phyloP scores from a whole-genome alignment of 352 stramenopile genomes.

The Globisporangium viniferum region DNA sequence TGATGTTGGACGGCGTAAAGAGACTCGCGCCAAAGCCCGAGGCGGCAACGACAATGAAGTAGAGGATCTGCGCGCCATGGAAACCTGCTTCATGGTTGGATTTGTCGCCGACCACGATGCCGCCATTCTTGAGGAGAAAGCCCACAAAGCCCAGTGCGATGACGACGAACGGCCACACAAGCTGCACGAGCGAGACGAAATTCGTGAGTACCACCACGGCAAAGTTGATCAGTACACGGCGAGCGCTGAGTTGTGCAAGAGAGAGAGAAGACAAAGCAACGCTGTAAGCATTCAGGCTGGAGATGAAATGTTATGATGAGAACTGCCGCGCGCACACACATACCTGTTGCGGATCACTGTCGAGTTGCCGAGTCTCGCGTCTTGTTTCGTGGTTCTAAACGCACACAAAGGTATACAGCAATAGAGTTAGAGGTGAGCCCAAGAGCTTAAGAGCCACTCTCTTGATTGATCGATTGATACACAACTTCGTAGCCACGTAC shows the following conservation, averaged over 20 bases:
- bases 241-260: constrained; percentile 19
- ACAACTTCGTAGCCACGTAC: constrained; percentile 20
- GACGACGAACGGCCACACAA: constrained; percentile 70
- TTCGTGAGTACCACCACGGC: constrained; percentile 50
- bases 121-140: constrained; percentile 76
- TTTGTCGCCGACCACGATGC: constrained; percentile 84
- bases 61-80: constrained; percentile 73
- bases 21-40: constrained; percentile 59
- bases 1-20: constrained; percentile 30
- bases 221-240: constrained; percentile 61
- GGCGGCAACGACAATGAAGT: constrained; percentile 65
- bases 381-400: constrained; percentile 37
- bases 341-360: constrained; percentile 35
- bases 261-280: constrained; percentile 1
- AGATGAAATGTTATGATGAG: neutral
- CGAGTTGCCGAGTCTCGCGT: constrained; percentile 15
- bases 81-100: constrained; percentile 76
- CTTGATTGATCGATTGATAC: neutral
- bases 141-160: constrained; percentile 48
- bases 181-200: constrained; percentile 38
- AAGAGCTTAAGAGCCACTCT: neutral
- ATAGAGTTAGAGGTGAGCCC: neutral
- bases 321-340: neutral
- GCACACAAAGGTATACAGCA: neutral
- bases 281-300: neutral